Evolutionary conservation across 805 yeast species (phyloP), one percentile per base, ranked within the genome.

Genomic region (Yarrowia deformans): DNA sequence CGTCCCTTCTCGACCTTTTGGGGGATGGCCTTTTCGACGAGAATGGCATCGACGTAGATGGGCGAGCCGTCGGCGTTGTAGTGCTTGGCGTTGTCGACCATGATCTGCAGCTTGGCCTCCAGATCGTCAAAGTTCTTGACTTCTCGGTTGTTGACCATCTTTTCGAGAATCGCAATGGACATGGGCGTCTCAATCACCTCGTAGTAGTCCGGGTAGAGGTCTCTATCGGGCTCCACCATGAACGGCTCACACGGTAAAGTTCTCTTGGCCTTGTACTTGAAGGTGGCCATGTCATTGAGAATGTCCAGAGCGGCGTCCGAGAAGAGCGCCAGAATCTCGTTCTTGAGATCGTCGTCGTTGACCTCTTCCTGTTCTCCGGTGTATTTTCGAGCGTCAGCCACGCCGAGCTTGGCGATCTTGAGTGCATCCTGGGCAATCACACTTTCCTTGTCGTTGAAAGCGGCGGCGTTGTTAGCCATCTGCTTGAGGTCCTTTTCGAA

Each of bases 201-300:
- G 78, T 88, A 88, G 79, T 93, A 93, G 74, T 90, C 97, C 0
- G 97, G 97, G 73, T 90, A 89, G 70, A 84, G 85, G 14, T 85
- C 84, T 40, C 84, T 84, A 74, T 87, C 87, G 1, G 94, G 95
- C 69, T 87, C 88, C 40, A 88, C 90, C 80, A 90, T 76, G 76
- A 93, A 93, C 0, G 96, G 90, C 14, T 84, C 90, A 70, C 90
- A 84, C 60, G 80, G 77, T 13, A 85, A 80, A 23, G 83, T 85
- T 14, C 69, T 68, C 67, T 73, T 73, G 71, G 63, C 70, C 68
- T 75, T 75, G 72, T 75, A 75, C 39, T 54, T 50, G 69, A 52
- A 63, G 19, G 45, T 68, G 52, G 71, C 69, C 37, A 75, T 70
- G 29, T 75, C 78, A 37, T 67, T 64, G 18, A 75, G 60, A 10